Base-by-base conservation (phyloP, 441 rosid species). In the Geranium incanum region DNA sequence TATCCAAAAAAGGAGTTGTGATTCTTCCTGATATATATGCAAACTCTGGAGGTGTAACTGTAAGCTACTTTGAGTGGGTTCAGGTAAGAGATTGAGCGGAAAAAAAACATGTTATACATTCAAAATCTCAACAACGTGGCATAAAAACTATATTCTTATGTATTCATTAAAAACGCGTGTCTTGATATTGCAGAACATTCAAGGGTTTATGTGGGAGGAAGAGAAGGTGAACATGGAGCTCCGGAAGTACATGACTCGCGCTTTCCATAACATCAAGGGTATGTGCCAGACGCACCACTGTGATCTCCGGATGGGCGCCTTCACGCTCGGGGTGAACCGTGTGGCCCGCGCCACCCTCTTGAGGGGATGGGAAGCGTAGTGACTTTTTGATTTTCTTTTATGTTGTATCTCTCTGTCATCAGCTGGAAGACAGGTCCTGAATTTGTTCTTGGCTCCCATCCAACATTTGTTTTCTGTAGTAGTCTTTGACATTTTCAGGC, bases 321-420 rank as follows among this genome's bases (percentile, higher is more conserved):
- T 67, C 50, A 67, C 69, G 15, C 69, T 67, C 15, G 69, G 69
- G 0, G 69, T 67, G 15, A 65, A 65, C 41, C 68, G 68, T 19
- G 68, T 65, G 39, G 68, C 68, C n/a, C 68, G 68, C 39, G 68
- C 68, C 16, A 65, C 68, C 43, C 39, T 65, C 68, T 36, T 65
- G 5, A 65, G 68, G 68, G 68, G 68, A 11, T 65, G 68, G 68
- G 68, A 36, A 65, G 68, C 68, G 4, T 65, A 36, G 36, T 50
- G n/a, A 15, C n/a, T 41, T 88, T 87, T 36, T 90, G 21, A 21
- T 94, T 77, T 81, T 11, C 97, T 81, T n/a, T 55, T 6, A 55
- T 55, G 19, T 55, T 55, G 62, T 55, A 55, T n/a, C 21, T 55
- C 62, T 55, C 7, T 55, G 2, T 45, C 4, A 9, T 55, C 16